These are phyloP conservation scores for Posidonia oceanica DNA, from an alignment of 116 monocot species.

Conservation along the genomic window DNA sequence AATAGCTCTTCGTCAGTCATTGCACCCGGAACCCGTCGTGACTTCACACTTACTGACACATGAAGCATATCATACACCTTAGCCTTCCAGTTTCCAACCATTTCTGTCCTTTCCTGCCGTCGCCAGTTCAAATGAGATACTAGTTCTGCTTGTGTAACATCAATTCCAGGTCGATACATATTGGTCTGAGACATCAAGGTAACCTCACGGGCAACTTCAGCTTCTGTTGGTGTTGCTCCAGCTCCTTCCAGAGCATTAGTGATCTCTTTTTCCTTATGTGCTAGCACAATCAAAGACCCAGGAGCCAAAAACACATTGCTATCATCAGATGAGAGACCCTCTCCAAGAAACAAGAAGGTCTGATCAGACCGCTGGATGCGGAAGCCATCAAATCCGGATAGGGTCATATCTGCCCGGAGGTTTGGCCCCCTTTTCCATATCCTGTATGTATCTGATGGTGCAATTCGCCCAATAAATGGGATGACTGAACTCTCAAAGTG, in stretches of 20 bases:
- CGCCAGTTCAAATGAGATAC: constrained; percentile 73
- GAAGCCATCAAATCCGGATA: constrained; percentile 89
- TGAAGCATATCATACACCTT: constrained; percentile 77
- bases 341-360: constrained; percentile 82
- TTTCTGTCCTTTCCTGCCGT: constrained; percentile 57
- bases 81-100: constrained; percentile 63
- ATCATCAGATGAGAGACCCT: constrained; percentile 26
- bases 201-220: constrained; percentile 74
- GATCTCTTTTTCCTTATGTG: constrained; percentile 78
- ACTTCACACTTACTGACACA: constrained; percentile 69
- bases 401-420: constrained; percentile 87
- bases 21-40: constrained; percentile 92
- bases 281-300: constrained; percentile 52
- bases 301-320: constrained; percentile 23
- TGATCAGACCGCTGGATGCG: constrained; percentile 88
- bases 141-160: constrained; percentile 72
- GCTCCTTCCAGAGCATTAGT: constrained; percentile 78
- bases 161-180: constrained; percentile 81
- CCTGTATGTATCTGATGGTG: constrained; percentile 70
- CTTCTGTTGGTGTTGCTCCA: constrained; percentile 52
- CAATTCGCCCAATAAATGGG: constrained; percentile 69
- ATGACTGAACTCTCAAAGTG: constrained; percentile 85
- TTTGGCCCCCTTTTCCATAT: constrained; percentile 88
- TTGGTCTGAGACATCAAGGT: constrained; percentile 75
- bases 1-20: constrained; percentile 97